A percentile compares a stretch with the other conserved stretches of the same genome.
These are phyloP conservation scores for Malania oleifera DNA, from an alignment of 164 flowering plant genomes.

Conservation along the genomic window DNA sequence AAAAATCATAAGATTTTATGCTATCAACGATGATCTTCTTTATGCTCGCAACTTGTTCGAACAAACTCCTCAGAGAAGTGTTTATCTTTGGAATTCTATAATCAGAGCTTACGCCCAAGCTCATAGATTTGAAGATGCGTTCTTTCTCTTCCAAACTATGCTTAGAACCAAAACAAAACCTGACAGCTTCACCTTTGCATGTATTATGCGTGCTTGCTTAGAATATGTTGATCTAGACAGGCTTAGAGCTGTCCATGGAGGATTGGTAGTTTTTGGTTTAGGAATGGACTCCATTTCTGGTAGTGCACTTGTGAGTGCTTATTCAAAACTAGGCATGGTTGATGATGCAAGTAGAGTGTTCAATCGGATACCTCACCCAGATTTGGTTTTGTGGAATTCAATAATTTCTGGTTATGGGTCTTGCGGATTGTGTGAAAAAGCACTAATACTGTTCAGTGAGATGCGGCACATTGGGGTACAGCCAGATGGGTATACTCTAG, in stretches of 20 bases:
- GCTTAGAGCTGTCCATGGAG: slow-evolving; percentile 48
- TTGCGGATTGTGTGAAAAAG: slow-evolving; percentile 43
- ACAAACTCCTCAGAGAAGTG: slow-evolving; percentile 40
- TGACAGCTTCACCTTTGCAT: slow-evolving; percentile 69
- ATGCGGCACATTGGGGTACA: slow-evolving; percentile 39
- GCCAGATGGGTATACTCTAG: slow-evolving; percentile 69
- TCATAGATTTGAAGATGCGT: slow-evolving; percentile 32
- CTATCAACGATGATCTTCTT: slow-evolving; percentile 35
- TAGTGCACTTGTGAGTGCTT: slow-evolving; percentile 66
- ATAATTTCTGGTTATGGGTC: slow-evolving; percentile 54
- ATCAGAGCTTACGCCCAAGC: slow-evolving; percentile 65
- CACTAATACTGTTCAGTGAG: slow-evolving; percentile 34
- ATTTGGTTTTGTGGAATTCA: slow-evolving; percentile 70
- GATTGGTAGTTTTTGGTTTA: slow-evolving; percentile 41
- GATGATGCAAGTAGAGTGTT: slow-evolving; percentile 56
- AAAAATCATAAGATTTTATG: slow-evolving; percentile 48
- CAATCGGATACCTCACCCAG: slow-evolving; percentile 38
- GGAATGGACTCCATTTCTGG: slow-evolving; percentile 39
- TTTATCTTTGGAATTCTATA: slow-evolving; percentile 82
- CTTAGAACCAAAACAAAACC: slow-evolving; percentile 39
- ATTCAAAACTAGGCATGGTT: slow-evolving; percentile 50
- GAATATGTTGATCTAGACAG: slow-evolving; percentile 33
- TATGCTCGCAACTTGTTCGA: slow-evolving; percentile 64
- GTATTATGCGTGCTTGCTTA: slow-evolving; percentile 52
- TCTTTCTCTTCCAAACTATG: slow-evolving; percentile 47